Evolutionary conservation across 192 early-diverging fungal genomes (phyloP).

Genomic region (Coemansia sp.): DNA sequence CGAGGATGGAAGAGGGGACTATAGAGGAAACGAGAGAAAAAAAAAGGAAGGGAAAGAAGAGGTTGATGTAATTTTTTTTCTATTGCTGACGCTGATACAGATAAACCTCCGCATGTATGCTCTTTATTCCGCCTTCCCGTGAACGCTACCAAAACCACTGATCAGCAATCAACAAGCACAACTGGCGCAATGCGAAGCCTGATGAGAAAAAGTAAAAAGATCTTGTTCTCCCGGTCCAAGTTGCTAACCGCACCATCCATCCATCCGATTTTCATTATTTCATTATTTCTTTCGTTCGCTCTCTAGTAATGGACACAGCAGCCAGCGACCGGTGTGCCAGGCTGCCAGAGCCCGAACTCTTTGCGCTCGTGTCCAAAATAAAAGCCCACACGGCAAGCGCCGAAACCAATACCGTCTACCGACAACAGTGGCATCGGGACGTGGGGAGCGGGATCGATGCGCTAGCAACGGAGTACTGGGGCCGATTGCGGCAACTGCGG

Average conservation of each 20-base stretch:
- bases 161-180: not conserved
- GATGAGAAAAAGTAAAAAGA: too few species aligned
- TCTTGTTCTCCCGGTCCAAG: too few species aligned
- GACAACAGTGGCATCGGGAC: not conserved
- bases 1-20: too few species aligned
- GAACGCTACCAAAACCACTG: too few species aligned
- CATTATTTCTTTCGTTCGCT: not conserved
- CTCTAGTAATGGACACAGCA: slow-evolving; percentile 8
- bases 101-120: not conserved
- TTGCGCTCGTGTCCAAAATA: not conserved
- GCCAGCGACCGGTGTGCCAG: not conserved
- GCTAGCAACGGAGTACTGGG: slow-evolving; percentile 13
- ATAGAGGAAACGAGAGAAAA: not conserved
- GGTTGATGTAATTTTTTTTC: not conserved
- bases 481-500: not conserved
- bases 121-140: too few species aligned
- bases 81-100: slow-evolving; percentile 1
- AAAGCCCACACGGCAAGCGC: not conserved
- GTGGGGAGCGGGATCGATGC: slow-evolving; percentile 7
- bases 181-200: not conserved
- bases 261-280: too few species aligned
- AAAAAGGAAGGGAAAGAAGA: not conserved
- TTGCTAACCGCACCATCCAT: too few species aligned
- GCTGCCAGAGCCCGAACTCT: not conserved
- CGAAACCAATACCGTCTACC: too few species aligned